Conservation (phyloP, 2,329 filamentous ascomycete species). For the Diplodia mutila region DNA sequence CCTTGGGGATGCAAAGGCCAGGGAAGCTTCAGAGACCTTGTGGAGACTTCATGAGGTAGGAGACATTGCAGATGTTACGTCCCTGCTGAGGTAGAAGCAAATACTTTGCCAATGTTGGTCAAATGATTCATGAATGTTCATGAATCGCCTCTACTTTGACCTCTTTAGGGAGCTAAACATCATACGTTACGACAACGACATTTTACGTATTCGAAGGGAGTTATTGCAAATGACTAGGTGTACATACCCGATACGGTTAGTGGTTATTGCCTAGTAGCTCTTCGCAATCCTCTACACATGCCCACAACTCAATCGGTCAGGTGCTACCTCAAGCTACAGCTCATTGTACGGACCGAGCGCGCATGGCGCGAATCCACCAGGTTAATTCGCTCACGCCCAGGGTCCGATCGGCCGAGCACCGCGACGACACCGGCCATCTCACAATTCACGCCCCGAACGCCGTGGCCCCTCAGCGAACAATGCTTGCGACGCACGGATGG, state of each 20-base stretch:
- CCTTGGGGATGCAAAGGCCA: slow-evolving; percentile 44
- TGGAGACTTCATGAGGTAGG: slow-evolving; percentile 26
- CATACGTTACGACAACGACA: neutral
- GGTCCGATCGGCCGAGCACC: slow-evolving; percentile 16
- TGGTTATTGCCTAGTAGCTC: neutral
- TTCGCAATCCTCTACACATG: neutral
- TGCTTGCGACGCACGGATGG: neutral
- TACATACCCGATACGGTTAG: neutral
- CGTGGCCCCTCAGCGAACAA: neutral
- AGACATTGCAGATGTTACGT: slow-evolving; percentile 25
- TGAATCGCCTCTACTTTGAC: no score
- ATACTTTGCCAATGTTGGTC: neutral
- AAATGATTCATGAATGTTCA: no score
- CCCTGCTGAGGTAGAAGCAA: neutral
- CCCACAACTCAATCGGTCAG: neutral
- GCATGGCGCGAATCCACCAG: neutral
- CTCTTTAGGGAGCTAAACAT: no score
- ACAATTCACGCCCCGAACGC: neutral
- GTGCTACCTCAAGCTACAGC: neutral
- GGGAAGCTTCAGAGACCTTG: slow-evolving; percentile 34
- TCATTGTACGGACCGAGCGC: neutral
- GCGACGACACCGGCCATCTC: neutral
- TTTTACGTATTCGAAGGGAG: neutral
- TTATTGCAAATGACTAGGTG: neutral
- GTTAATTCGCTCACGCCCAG: slow-evolving; percentile 3